A percentile compares a stretch with the other conserved stretches of the same genome.
These are phyloP conservation scores for Neopestalotiopsis sp. DNA, from an alignment of 2,329 filamentous ascomycete species.

Conservation along the genomic window DNA sequence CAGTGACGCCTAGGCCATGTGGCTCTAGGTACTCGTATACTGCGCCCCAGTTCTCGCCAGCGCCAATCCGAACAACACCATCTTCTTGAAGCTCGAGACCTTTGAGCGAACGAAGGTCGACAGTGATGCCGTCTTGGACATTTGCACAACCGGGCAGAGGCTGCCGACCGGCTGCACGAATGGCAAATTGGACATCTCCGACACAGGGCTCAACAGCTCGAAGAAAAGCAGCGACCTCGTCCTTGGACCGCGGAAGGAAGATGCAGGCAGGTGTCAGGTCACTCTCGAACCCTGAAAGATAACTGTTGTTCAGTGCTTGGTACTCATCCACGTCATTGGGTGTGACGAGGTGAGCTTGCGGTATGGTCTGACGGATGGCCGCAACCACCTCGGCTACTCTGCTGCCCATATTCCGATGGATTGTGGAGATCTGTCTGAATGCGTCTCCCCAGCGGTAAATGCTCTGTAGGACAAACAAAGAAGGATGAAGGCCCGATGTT, in stretches of 20 bases:
- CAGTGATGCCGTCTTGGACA: constrained; percentile 19
- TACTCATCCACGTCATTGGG: not conserved
- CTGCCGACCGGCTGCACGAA: constrained; percentile 23
- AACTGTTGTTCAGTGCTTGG: not conserved
- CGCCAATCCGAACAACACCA: constrained; percentile 16
- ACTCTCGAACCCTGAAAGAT: not conserved
- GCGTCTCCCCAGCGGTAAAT: no score
- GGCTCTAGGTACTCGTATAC: constrained; percentile 17
- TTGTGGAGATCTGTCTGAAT: no score
- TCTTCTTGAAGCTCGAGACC: constrained; percentile 5
- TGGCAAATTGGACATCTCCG: constrained; percentile 17
- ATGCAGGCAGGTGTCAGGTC: not conserved
- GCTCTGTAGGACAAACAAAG: no score
- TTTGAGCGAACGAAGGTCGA: constrained; percentile 17
- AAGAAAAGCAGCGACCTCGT: not conserved
- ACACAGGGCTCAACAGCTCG: not conserved
- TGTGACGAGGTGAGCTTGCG: not conserved
- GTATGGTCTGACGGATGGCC: not conserved
- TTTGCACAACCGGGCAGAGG: constrained; percentile 19
- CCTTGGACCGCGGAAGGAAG: not conserved
- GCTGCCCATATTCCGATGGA: not conserved
- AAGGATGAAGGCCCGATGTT: no score
- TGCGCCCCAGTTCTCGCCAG: constrained; percentile 19
- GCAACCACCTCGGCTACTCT: not conserved
- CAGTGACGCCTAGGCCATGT: constrained; percentile 10